Base-by-base conservation (phyloP, 2,329 filamentous ascomycete species). In the Lizonia empirigonia region DNA sequence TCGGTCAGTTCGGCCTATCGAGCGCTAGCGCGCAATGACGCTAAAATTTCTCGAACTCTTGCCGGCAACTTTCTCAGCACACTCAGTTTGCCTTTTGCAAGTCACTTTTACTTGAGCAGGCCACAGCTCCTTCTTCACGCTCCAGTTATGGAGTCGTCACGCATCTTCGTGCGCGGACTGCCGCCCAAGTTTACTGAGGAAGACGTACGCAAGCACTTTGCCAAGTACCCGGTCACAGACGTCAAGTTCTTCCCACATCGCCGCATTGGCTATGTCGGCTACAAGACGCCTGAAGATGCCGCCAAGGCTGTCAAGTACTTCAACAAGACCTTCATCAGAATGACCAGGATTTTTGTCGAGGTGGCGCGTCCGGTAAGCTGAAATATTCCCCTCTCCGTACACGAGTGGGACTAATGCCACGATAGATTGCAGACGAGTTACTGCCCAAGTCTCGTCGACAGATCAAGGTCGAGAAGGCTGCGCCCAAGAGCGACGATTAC, bases 221-320 rank as follows among this genome's bases (percentile, higher is more conserved):
- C 88, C 53, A 82, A 84, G 64, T 87, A 87, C 56, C 80, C 88
- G 58, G 85, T 97, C 69, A 97, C 93, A 44, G 94, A 99, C 77
- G 85, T 91, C 65, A 96, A 96, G 81, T 84, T 97, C 70, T 90
- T 97, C 69, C 85, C 90, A 5, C 86, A 91, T 68, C 85, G 94
- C 66, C 85, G 92, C 63, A 97, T 99, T 74, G 94, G 92, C 64
- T 99, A 96, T 81, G 85, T 99, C 53, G 94, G 94, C 57, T 97
- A 93, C 80, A 92, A 90, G 76, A 89, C 84, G 42, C 79, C 88
- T 12, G 85, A 93, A 56, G 88, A 90, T 70, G 94, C 94, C 49
- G 80, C 84, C 50, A 84, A 86, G 68, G 93, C 94, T 35, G 89
- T 95, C 71, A 92, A 90, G 74, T 96, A 96, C 78, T 97, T 97